Base-by-base conservation (phyloP, 2,329 filamentous ascomycete genomes). In the Hortaea sp. region DNA sequence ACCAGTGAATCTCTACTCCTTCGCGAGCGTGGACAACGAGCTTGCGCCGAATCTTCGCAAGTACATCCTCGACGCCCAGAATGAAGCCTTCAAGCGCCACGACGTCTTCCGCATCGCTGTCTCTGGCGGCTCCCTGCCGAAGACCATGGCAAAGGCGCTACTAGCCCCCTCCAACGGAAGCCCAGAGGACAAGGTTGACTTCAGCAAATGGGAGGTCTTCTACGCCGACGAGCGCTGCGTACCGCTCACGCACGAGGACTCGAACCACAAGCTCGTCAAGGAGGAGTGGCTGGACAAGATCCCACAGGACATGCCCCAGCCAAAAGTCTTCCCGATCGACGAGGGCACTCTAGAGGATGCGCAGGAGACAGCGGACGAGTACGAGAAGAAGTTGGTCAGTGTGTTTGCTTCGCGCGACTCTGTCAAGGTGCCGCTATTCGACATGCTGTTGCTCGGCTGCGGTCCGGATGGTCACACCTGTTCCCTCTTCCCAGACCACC, bases 171-270 rank as follows among this genome's bases (percentile, higher is more conserved):
- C 69, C 69, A 66, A 72, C 49, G 72, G 69, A 42, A 66, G 64
- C 34, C 56, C 63, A 32, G 70, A 82, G 47, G 85, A 88, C 62
- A 75, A 71, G 4, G 69, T 89, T 56, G 74, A 84, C 59, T 95
- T 94, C 69, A 73, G 76, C 64, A 88, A 86, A 67, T 98, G 92
- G 92, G 86, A 97, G 62, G 87, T 98, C 63, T 98, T 97, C 76
- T 97, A 95, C 68, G 90, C 90, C 63, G 92, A 98, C 65, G 92
- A 98, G 75, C 86, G 92, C 62, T 87, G 87, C 57, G 92, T 97
- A 44, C 85, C 92, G 20, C 82, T 95, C 57, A 82, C 92, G 66
- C 84, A 97, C 69, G 77, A 80, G 55, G 90, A 98, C 72, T 95
- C 88, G 72, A 98, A 97, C 72, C 95, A 95, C 70, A 80, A 74